These are phyloP conservation scores for Suhomyces panamericanus DNA, from an alignment of 1,139 yeast species.

Conservation along the genomic window DNA sequence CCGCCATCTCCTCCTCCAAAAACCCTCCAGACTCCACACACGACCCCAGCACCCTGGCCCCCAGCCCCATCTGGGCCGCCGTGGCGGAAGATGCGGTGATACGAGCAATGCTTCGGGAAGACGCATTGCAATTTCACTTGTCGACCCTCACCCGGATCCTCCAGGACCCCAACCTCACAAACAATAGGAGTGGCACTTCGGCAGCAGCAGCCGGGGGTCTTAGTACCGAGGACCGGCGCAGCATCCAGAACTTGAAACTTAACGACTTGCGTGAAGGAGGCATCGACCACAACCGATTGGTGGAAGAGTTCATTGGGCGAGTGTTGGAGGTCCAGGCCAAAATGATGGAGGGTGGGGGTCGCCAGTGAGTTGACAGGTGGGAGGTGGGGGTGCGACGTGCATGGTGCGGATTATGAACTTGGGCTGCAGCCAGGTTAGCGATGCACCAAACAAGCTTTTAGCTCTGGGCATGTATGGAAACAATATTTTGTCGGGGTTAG, in stretches of 20 bases:
- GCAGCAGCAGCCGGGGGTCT: slow-evolving; percentile 25
- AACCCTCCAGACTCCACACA: not conserved
- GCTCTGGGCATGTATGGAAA: not conserved
- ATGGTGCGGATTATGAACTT: no score
- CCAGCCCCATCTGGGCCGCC: slow-evolving; percentile 13
- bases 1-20: no score
- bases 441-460: not conserved
- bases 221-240: slow-evolving; percentile 41
- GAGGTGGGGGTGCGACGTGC: no score
- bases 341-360: not conserved
- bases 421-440: no score
- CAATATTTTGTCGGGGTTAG: not conserved
- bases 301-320: slow-evolving; percentile 56
- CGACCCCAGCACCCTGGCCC: not conserved
- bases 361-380: not conserved
- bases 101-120: slow-evolving; percentile 42
- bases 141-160: slow-evolving; percentile 47
- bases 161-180: slow-evolving; percentile 45
- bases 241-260: slow-evolving; percentile 60
- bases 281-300: slow-evolving; percentile 57
- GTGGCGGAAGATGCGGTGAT: slow-evolving; percentile 41
- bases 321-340: slow-evolving; percentile 14
- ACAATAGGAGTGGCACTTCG: slow-evolving; percentile 26
- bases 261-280: slow-evolving; percentile 65
- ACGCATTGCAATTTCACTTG: slow-evolving; percentile 55